These are phyloP conservation scores for Elongisporangium anandrum DNA, from an alignment of 352 stramenopile genomes.

Conservation along the genomic window DNA sequence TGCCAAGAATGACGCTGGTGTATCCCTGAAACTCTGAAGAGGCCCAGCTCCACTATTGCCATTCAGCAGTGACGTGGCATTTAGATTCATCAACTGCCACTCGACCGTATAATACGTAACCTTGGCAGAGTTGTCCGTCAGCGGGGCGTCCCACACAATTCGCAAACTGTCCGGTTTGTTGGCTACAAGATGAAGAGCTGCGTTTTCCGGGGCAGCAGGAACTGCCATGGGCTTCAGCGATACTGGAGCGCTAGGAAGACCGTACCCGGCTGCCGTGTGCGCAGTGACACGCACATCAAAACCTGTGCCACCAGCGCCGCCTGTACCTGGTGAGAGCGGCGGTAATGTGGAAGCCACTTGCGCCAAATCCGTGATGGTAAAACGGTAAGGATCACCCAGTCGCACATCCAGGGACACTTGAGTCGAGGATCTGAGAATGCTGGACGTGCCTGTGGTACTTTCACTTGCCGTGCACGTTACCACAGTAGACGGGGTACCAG, in stretches of 20 bases:
- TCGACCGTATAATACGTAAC: slow-evolving; percentile 88
- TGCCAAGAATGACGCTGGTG: slow-evolving; percentile 35
- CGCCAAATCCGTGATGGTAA: slow-evolving; percentile 40
- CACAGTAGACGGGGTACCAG: slow-evolving; percentile 28
- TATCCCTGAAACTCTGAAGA: slow-evolving; percentile 31
- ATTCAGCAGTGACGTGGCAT: slow-evolving; percentile 27
- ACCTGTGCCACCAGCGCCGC: slow-evolving; percentile 27
- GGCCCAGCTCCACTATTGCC: background rate
- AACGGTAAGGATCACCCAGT: slow-evolving; percentile 44
- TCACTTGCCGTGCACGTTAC: slow-evolving; percentile 44
- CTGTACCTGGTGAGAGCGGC: slow-evolving; percentile 29
- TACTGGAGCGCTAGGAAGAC: slow-evolving; percentile 41
- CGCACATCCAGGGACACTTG: slow-evolving; percentile 46
- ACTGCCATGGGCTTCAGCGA: slow-evolving; percentile 87
- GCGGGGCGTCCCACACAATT: slow-evolving; percentile 86
- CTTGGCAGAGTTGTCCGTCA: slow-evolving; percentile 71
- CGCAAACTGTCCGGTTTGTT: slow-evolving; percentile 58
- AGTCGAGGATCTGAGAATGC: slow-evolving; percentile 24
- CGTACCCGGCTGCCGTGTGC: slow-evolving; percentile 59
- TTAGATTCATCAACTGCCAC: slow-evolving; percentile 58
- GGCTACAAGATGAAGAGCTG: slow-evolving; percentile 77
- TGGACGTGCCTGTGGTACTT: slow-evolving; percentile 28
- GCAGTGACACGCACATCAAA: slow-evolving; percentile 66
- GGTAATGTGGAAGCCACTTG: slow-evolving; percentile 26
- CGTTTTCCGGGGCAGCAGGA: slow-evolving; percentile 63